Evolutionary conservation across 2,329 filamentous ascomycete genomes (phyloP).

Genomic region (Sporothrix brasiliensis): DNA sequence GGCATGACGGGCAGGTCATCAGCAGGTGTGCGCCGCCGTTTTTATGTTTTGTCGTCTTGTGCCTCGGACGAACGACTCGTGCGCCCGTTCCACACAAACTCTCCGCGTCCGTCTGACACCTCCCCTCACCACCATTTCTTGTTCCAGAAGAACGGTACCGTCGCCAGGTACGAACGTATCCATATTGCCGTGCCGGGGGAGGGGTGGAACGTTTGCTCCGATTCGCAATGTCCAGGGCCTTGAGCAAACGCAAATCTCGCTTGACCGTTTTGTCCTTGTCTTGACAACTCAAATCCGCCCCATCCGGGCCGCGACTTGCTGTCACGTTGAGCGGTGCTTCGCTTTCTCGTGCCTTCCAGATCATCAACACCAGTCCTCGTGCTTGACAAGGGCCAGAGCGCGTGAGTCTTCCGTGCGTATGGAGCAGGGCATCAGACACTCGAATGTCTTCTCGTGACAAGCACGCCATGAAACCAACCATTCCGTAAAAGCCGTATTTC

Average conservation of each 20-base stretch:
- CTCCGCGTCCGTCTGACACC: constrained; percentile 3
- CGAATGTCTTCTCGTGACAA: neutral
- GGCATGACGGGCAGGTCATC: constrained; percentile 16
- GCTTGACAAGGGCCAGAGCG: neutral
- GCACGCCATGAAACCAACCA: constrained; percentile 4
- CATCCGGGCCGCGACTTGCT: constrained; percentile 16
- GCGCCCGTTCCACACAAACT: neutral
- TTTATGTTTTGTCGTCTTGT: neutral
- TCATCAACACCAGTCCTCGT: constrained; percentile 6
- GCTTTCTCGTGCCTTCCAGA: constrained; percentile 22
- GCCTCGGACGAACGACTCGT: constrained; percentile 17
- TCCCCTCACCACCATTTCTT: neutral
- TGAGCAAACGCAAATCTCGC: neutral
- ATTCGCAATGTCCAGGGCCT: neutral
- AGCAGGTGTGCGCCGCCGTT: neutral
- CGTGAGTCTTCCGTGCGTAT: neutral
- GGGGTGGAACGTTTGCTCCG: constrained; percentile 16
- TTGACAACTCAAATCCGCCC: constrained; percentile 2
- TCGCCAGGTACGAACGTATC: no score
- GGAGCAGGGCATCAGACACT: no score
- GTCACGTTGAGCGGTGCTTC: neutral
- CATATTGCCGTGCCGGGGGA: neutral
- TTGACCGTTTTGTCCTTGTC: constrained; percentile 3
- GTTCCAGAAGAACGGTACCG: constrained; percentile 22
- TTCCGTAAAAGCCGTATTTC: neutral